These are phyloP conservation scores for Aspergillus arachidicola DNA, from an alignment of 2,329 filamentous ascomycete genomes.

Conservation along the genomic window DNA sequence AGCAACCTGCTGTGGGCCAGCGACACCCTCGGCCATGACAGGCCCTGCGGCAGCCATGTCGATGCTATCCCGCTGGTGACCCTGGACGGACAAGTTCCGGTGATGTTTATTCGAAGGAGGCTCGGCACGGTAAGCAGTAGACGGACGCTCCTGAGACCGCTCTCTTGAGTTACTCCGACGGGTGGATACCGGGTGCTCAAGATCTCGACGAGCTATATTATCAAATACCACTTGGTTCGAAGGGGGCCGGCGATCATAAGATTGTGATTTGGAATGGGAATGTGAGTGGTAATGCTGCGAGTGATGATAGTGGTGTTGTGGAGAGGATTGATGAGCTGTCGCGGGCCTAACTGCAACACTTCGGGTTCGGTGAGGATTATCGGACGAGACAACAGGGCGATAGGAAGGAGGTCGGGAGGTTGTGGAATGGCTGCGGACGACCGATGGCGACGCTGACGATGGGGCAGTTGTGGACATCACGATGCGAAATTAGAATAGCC, in stretches of 20 bases:
- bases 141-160: conserved; percentile 48
- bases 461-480: conserved; percentile 51
- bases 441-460: conserved; percentile 47
- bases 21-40: conserved; percentile 55
- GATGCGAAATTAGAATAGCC: conserved; percentile 20
- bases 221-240: conserved; percentile 52
- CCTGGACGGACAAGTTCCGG: conserved; percentile 42
- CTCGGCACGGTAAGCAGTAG: conserved; percentile 56
- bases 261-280: conserved; percentile 43
- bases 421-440: conserved; percentile 54
- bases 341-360: conserved; percentile 48
- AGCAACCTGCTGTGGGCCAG: conserved; percentile 55
- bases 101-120: conserved; percentile 51
- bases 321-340: conserved; percentile 38
- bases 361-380: conserved; percentile 50
- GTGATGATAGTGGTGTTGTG: conserved; percentile 31
- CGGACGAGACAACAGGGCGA: conserved; percentile 39
- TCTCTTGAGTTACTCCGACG: conserved; percentile 69
- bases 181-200: conserved; percentile 63
- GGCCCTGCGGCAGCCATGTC: conserved; percentile 53
- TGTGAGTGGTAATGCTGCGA: conserved; percentile 34
- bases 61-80: conserved; percentile 46
- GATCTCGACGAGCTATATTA: conserved; percentile 67
- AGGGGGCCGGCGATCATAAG: conserved; percentile 49
- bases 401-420: conserved; percentile 49